phyloP scores from a whole-genome alignment of 2,329 filamentous ascomycete genomes.

The Ascochyta rabiei region DNA sequence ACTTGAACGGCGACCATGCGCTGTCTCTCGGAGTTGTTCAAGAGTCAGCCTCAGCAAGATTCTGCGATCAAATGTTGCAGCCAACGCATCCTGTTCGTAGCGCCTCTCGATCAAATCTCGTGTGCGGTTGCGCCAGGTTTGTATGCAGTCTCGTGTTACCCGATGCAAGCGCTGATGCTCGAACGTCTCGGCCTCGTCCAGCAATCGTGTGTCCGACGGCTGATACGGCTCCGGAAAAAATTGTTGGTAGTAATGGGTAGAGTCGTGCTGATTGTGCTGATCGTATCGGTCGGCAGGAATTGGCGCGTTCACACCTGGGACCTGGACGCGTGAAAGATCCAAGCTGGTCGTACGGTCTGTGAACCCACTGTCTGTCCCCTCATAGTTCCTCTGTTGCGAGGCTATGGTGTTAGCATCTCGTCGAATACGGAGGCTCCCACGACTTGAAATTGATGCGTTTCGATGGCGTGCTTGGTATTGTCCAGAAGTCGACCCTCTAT shows the following conservation, averaged over 20 bases:
- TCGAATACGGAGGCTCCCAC: slow-evolving; percentile 43
- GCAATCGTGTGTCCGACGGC: slow-evolving; percentile 58
- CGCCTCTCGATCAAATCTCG: slow-evolving; percentile 33
- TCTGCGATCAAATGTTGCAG: slow-evolving; percentile 57
- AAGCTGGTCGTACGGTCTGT: slow-evolving; percentile 39
- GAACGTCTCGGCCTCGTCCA: slow-evolving; percentile 56
- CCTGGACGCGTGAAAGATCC: slow-evolving; percentile 38
- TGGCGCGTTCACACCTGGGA: slow-evolving; percentile 46
- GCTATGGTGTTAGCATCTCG: slow-evolving; percentile 23
- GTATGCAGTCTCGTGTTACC: slow-evolving; percentile 42
- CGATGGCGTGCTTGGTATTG: slow-evolving; percentile 28
- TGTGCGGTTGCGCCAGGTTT: slow-evolving; percentile 56
- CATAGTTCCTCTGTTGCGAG: slow-evolving; percentile 25
- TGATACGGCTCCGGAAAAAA: slow-evolving; percentile 51
- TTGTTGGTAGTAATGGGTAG: slow-evolving; percentile 21
- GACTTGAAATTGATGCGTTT: slow-evolving; percentile 44
- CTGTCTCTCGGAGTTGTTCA: slow-evolving; percentile 45
- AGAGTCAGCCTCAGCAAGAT: slow-evolving; percentile 61
- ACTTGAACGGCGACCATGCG: slow-evolving; percentile 47
- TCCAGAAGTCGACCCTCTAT: slow-evolving; percentile 27
- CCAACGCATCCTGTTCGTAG: slow-evolving; percentile 34
- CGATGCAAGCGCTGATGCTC: slow-evolving; percentile 39
- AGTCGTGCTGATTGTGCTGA: slow-evolving; percentile 10
- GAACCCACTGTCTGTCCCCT: slow-evolving; percentile 37
- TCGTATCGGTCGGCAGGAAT: slow-evolving; percentile 28